phyloP scores from a whole-genome alignment of 1,284 basidiomycete species.

The Papiliotrema terrestris region DNA sequence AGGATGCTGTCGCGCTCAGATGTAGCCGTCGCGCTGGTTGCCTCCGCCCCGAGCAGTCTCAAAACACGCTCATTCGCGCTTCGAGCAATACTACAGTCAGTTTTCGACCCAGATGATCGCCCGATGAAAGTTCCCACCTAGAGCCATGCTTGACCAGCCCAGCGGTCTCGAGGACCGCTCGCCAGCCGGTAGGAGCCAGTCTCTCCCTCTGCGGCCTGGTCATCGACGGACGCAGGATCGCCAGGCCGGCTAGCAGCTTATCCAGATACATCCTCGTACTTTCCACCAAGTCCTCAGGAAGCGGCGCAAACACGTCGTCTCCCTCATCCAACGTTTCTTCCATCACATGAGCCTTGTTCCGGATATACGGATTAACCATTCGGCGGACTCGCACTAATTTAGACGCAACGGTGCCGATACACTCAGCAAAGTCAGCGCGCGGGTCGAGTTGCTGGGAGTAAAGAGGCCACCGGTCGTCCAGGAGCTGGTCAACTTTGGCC shows the following conservation, averaged over 20 bases:
- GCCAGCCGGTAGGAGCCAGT: neutral
- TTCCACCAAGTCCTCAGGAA: slow-evolving; percentile 3
- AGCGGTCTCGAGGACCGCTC: neutral
- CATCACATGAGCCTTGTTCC: neutral
- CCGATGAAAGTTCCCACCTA: no score
- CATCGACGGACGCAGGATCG: neutral
- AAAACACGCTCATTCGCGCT: neutral
- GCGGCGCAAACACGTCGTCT: neutral
- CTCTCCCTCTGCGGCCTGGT: neutral
- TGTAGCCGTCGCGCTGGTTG: no score
- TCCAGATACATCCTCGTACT: slow-evolving; percentile 3
- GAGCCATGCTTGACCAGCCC: neutral
- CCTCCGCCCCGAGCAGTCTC: neutral
- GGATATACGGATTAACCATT: neutral
- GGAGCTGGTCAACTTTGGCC: no score
- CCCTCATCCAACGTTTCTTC: neutral
- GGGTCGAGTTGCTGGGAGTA: neutral
- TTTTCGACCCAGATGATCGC: neutral
- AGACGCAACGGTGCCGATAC: neutral
- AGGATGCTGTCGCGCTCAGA: no score
- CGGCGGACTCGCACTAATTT: neutral
- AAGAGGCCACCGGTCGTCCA: slow-evolving; percentile 1
- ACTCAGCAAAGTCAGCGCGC: neutral
- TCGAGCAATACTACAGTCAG: neutral
- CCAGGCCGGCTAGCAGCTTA: slow-evolving; percentile 5